Evolutionary conservation across 495 filamentous ascomycete genomes (phyloP), one percentile per base, ranked within the genome.

Genomic region (Evernia prunastri): DNA sequence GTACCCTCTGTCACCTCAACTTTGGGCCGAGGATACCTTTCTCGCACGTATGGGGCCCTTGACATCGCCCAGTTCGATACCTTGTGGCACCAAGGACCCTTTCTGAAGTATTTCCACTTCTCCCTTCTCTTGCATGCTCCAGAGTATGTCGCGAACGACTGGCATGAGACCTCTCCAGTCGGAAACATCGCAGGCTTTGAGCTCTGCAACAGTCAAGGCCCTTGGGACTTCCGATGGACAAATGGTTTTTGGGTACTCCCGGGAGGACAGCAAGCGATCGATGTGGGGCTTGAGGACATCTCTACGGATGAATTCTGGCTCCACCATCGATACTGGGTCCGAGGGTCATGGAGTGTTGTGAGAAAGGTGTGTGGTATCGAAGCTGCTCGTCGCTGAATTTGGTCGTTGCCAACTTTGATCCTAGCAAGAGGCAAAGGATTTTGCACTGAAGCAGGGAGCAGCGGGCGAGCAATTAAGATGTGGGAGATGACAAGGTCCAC

Each of bases 221-320:
- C 80, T 72, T 15, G 80, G 73, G 29, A 80, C 71, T 71, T 81
- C 80, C 1, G 80, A 82, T 10, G 80, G 80, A 65, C 80, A 82
- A 36, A 79, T 73, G 4, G 80, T 82, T 65, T 81, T 82, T 15
- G 80, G 80, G 45, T 42, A 63, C 15, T 67, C 43, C 15, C 73
- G 67, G 9, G 56, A 43, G 17, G 62, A 64, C n/a, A 64, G 62
- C n/a, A 64, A 35, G 56, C 43, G 42, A 45, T 47, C n/a, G 31
- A 64, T 25, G 35, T 64, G 62, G 5, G 56, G 12, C 13, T 25
- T 27, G 37, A 64, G 56, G 8, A 59, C 2, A 20, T 49, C 43
- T 40, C 43, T 20, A 18, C 31, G 40, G 31, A 17, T 1, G 31
- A 25, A n/a, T 13, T 9, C 25, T 27, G 57, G 18, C 13, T 15